Conservation (phyloP, 345 rosid species). For the Dimocarpus longan region DNA sequence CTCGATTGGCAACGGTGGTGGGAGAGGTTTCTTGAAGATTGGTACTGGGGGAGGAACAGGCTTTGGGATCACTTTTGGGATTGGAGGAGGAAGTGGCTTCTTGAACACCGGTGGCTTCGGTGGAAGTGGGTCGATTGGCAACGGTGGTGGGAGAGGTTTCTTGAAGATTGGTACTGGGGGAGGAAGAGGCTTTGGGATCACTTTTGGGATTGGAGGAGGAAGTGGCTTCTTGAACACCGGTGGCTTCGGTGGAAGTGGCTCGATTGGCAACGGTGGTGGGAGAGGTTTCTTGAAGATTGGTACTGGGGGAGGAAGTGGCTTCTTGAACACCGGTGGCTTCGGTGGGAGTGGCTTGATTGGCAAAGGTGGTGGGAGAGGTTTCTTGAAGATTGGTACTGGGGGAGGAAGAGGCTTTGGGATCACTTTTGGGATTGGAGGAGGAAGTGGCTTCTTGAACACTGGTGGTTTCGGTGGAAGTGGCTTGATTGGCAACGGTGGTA, state of each 20-base stretch:
- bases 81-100: conserved; percentile 8
- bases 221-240: neutral
- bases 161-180: conserved; percentile 11
- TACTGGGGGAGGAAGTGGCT: neutral
- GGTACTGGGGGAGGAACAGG: conserved; percentile 22
- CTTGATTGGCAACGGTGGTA: too few species aligned
- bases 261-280: neutral
- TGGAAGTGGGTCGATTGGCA: neutral
- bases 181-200: conserved; percentile 22
- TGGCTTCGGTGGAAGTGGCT: conserved; percentile 11
- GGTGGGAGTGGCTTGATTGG: too few species aligned
- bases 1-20: conserved; percentile 14
- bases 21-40: conserved; percentile 18
- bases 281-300: neutral
- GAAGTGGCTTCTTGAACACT: too few species aligned
- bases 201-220: conserved; percentile 27
- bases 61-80: conserved; percentile 15
- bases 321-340: too few species aligned
- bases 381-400: too few species aligned
- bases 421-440: too few species aligned
- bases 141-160: conserved; percentile 17
- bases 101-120: conserved; percentile 4
- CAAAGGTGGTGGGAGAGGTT: too few species aligned
- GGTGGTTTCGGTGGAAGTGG: too few species aligned
- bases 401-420: too few species aligned